phyloP scores from a whole-genome alignment of 139 green algal genomes.

The Closterium sp. region DNA sequence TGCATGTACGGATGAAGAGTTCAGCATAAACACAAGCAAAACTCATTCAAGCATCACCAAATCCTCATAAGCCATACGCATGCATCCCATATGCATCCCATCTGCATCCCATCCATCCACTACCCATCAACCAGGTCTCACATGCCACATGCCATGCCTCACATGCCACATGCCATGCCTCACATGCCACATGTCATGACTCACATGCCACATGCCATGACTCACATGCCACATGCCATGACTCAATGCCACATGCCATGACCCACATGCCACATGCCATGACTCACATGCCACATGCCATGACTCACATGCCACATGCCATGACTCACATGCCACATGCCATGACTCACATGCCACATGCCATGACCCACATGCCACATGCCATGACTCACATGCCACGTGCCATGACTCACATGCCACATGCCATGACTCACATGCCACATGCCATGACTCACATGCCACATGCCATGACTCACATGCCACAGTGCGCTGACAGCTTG shows the following conservation, averaged over 20 bases:
- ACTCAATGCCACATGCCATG: no score
- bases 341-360: background rate
- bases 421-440: background rate
- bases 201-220: background rate
- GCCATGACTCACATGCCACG: background rate
- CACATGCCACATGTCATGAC: background rate
- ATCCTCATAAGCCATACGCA: no score
- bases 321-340: background rate
- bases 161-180: no score
- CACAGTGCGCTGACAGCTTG: background rate
- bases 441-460: background rate
- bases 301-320: background rate
- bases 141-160: background rate
- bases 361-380: background rate
- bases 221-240: background rate
- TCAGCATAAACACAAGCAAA: no score
- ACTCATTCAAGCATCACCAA: no score
- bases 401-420: no score
- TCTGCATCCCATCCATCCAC: no score
- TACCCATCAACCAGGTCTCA: no score
- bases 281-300: no score
- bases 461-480: background rate
- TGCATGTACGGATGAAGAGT: background rate
- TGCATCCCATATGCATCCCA: no score
- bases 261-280: no score